Conservation (phyloP, 495 filamentous ascomycete species). For the Penicillium lividum region DNA sequence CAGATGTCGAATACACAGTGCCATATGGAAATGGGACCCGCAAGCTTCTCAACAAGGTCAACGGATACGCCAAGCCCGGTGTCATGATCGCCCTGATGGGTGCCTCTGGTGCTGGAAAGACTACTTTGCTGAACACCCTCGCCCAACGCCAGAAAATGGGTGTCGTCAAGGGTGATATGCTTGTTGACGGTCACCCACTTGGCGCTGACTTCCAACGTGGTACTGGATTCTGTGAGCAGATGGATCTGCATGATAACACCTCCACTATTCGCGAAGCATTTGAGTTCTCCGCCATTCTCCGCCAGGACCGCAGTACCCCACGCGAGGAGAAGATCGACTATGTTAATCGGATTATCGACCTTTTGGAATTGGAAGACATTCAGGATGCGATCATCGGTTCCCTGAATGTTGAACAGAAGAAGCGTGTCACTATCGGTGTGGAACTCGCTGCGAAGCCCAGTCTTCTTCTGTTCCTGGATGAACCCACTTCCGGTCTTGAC, state of each 20-base stretch:
- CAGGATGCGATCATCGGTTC: constrained; percentile 56
- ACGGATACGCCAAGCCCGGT: constrained; percentile 79
- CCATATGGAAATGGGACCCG: constrained; percentile 68
- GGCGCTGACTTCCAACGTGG: constrained; percentile 73
- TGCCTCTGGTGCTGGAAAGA: constrained; percentile 82
- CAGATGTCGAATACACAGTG: constrained; percentile 69
- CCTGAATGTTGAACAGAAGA: constrained; percentile 67
- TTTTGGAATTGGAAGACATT: constrained; percentile 58
- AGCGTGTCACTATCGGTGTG: constrained; percentile 85
- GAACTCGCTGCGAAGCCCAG: constrained; percentile 87
- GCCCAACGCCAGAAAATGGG: constrained; percentile 76
- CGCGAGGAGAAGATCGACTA: constrained; percentile 59
- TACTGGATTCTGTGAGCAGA: constrained; percentile 86
- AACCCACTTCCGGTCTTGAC: constrained; percentile 82
- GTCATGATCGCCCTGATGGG: constrained; percentile 81
- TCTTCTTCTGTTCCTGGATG: constrained; percentile 78
- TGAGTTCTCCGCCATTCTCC: constrained; percentile 65
- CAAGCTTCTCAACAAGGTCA: constrained; percentile 70
- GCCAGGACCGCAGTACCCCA: constrained; percentile 55
- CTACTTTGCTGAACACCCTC: constrained; percentile 72
- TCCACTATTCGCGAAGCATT: constrained; percentile 67
- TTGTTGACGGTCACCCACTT: constrained; percentile 73
- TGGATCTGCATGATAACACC: constrained; percentile 75
- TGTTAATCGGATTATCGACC: constrained; percentile 60
- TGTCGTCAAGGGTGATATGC: constrained; percentile 69